These are phyloP conservation scores for Plenodomus biglobosus DNA, from an alignment of 2,329 filamentous ascomycete genomes.

Conservation along the genomic window DNA sequence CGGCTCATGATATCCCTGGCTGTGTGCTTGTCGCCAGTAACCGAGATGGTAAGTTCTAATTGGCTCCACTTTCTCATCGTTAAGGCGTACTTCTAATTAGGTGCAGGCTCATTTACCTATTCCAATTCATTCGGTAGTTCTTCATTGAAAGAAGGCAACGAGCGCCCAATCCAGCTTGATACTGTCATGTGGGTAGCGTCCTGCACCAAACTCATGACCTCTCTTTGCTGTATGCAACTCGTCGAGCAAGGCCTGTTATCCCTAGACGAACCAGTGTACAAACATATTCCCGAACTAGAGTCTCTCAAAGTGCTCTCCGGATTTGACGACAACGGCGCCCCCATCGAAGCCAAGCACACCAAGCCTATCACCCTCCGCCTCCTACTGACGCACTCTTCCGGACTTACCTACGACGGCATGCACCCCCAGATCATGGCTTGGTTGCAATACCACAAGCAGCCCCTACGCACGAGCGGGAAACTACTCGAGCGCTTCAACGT, in stretches of 20 bases:
- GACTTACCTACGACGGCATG: slow-evolving; percentile 50
- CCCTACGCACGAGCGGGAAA: slow-evolving; percentile 46
- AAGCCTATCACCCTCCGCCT: slow-evolving; percentile 36
- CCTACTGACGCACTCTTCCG: slow-evolving; percentile 55
- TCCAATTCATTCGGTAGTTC: slow-evolving; percentile 40
- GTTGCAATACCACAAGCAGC: slow-evolving; percentile 27
- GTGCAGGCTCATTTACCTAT: slow-evolving; percentile 42
- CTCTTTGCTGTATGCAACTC: slow-evolving; percentile 37
- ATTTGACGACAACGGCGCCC: slow-evolving; percentile 25
- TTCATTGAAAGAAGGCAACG: slow-evolving; percentile 22
- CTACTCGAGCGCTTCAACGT: slow-evolving; percentile 48
- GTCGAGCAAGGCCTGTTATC: slow-evolving; percentile 38
- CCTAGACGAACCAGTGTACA: slow-evolving; percentile 39
- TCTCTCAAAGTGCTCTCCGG: slow-evolving; percentile 26
- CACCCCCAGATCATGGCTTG: slow-evolving; percentile 48
- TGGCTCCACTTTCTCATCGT: too few species aligned
- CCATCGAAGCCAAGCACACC: slow-evolving; percentile 26
- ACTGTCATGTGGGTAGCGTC: slow-evolving; percentile 44
- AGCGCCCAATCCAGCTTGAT: slow-evolving; percentile 25
- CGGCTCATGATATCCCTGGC: slow-evolving; percentile 27
- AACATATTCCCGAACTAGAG: slow-evolving; percentile 38
- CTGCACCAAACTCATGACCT: slow-evolving; percentile 45
- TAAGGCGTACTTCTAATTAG: background rate
- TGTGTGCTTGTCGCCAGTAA: slow-evolving; percentile 27
- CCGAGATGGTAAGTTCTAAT: slow-evolving; percentile 23